These are phyloP conservation scores for Beverwykella pulmonaria DNA, from an alignment of 495 filamentous ascomycete genomes.

Conservation along the genomic window DNA sequence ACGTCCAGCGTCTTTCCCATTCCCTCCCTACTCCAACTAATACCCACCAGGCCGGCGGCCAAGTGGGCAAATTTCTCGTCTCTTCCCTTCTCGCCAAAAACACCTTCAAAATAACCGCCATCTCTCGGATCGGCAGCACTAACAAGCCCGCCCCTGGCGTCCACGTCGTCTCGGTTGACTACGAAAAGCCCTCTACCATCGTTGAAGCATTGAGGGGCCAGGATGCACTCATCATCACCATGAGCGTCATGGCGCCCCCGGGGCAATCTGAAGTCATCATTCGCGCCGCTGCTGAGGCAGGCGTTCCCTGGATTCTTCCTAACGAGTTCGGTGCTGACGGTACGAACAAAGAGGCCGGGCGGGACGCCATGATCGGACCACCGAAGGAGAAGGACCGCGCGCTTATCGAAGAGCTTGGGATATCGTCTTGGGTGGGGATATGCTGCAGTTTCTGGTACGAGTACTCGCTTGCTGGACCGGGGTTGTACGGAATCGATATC, in stretches of 20 bases:
- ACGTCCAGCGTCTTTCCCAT: not conserved
- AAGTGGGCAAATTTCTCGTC: constrained; percentile 58
- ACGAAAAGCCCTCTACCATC: constrained; percentile 49
- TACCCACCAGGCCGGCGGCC: constrained; percentile 58
- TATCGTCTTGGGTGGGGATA: constrained; percentile 56
- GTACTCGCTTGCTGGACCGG: constrained; percentile 25
- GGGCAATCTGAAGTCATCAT: constrained; percentile 55
- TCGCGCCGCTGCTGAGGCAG: constrained; percentile 62
- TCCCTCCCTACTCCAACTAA: not conserved
- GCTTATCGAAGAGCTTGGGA: constrained; percentile 51
- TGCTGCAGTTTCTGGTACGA: constrained; percentile 55
- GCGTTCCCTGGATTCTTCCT: constrained; percentile 63
- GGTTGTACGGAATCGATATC: constrained; percentile 35
- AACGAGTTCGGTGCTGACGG: constrained; percentile 58
- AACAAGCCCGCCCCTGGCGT: constrained; percentile 49
- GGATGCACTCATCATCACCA: constrained; percentile 63
- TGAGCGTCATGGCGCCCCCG: constrained; percentile 48
- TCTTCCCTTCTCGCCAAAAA: constrained; percentile 53
- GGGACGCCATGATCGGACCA: constrained; percentile 43
- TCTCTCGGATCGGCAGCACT: constrained; percentile 54
- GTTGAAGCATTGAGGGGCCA: constrained; percentile 54
- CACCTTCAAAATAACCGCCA: constrained; percentile 59
- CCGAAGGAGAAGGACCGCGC: constrained; percentile 20
- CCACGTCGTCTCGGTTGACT: constrained; percentile 50
- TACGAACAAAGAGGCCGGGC: constrained; percentile 43